Evolutionary conservation across 495 filamentous ascomycete genomes (phyloP).

Genomic region (Thermothielavioides terrestris): DNA sequence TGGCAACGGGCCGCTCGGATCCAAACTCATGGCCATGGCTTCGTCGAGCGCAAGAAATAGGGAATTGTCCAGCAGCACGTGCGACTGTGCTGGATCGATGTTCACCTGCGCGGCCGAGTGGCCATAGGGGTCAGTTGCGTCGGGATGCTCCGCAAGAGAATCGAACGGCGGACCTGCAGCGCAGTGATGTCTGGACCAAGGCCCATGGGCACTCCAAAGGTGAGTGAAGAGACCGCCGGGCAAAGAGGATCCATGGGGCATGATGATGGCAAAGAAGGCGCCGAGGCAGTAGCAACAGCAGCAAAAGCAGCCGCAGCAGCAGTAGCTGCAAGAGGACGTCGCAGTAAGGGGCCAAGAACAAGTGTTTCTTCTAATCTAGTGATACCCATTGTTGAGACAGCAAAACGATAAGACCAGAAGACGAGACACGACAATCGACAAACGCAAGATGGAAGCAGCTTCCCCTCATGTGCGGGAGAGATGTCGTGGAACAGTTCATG

Average conservation of each 20-base stretch:
- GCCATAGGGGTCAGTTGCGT: conserved; percentile 16
- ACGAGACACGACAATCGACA: no score
- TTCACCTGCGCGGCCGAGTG: conserved; percentile 21
- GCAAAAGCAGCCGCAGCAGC: not conserved
- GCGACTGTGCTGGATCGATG: conserved; percentile 27
- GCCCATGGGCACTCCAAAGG: conserved; percentile 3
- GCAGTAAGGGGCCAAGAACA: not conserved
- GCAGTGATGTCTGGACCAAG: conserved; percentile 1
- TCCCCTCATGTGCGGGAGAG: no score
- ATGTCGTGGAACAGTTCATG: no score
- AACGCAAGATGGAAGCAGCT: no score
- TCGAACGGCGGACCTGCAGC: conserved; percentile 10
- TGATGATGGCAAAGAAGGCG: conserved; percentile 14
- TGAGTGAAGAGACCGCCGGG: conserved; percentile 1
- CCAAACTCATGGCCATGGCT: conserved; percentile 31
- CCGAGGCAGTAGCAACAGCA: not conserved
- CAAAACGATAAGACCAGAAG: no score
- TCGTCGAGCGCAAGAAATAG: conserved; percentile 30
- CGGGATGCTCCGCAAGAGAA: conserved; percentile 2
- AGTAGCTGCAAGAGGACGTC: not conserved
- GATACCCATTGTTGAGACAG: no score
- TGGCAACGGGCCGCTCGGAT: conserved; percentile 17
- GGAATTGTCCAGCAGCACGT: conserved; percentile 33
- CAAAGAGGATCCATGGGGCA: conserved; percentile 32
- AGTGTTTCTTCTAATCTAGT: no score